Percentiles rank a stretch among this genome's conserved stretches.
Evolutionary conservation across 106 monocot genomes (phyloP).

Genomic region (Platanthera zijinensis): DNA sequence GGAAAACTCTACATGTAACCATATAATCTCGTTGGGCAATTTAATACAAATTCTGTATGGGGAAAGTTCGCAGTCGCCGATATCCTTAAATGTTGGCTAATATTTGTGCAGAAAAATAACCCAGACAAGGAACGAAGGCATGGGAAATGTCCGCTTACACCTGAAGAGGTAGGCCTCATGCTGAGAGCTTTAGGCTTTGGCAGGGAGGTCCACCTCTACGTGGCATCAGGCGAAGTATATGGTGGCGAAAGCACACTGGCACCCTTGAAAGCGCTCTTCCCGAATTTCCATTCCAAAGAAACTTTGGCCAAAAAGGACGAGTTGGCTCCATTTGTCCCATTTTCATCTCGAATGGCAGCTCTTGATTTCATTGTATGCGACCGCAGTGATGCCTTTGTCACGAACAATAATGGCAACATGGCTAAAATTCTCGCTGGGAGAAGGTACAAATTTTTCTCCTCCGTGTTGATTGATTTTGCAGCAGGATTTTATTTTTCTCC

Average conservation of each 20-base stretch:
- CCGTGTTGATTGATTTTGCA: not conserved
- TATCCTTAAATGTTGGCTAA: not conserved
- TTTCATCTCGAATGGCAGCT: slow-evolving; percentile 88
- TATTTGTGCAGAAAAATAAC: slow-evolving; percentile 31
- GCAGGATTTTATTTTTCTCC: not conserved
- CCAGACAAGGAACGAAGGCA: slow-evolving; percentile 73
- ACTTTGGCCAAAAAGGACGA: slow-evolving; percentile 54
- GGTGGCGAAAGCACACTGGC: slow-evolving; percentile 62
- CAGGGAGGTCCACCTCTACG: slow-evolving; percentile 57
- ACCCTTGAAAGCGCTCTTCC: slow-evolving; percentile 70
- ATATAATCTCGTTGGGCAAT: not conserved
- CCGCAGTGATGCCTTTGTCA: slow-evolving; percentile 67
- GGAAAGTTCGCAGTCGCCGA: not conserved
- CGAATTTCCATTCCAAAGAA: slow-evolving; percentile 73
- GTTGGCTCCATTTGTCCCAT: slow-evolving; percentile 42
- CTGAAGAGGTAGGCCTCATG: slow-evolving; percentile 80
- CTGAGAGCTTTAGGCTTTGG: slow-evolving; percentile 69
- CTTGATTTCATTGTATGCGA: slow-evolving; percentile 88
- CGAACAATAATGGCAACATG: slow-evolving; percentile 90
- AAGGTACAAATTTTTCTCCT: slow-evolving; percentile 26
- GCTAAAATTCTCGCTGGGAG: slow-evolving; percentile 73
- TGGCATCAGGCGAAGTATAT: slow-evolving; percentile 79
- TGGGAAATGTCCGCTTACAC: slow-evolving; percentile 72
- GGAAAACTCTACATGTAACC: slow-evolving; percentile 80
- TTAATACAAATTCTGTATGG: not conserved